Evolutionary conservation across 2,329 filamentous ascomycete genomes (phyloP), one percentile per base, ranked within the genome.

Genomic region (Parastagonospora avenae): DNA sequence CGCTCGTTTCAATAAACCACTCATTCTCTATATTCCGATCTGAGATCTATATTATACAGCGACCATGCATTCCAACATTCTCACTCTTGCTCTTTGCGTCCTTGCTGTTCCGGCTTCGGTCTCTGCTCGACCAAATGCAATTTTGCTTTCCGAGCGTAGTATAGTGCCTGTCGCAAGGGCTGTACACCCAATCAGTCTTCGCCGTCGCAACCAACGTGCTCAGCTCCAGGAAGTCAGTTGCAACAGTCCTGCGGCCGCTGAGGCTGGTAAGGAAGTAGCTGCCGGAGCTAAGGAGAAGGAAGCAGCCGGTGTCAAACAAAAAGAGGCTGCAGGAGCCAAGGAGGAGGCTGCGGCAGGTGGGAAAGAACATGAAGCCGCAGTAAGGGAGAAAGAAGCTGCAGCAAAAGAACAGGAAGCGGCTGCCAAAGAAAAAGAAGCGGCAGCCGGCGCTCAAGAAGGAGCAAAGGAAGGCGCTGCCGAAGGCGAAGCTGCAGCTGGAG

Each of bases 21-120:
- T 10, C 19, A 12, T 12, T 24, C 15, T 31, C 28, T 38, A 33
- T 39, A 14, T 19, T 29, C 27, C 37, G 7, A 39, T 39, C 11
- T 41, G n/a, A 40, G n/a, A 29, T 29, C 16, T 35, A 27, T 16
- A 11, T 27, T 37, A 27, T 33, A 46, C 14, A 14, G 7, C 33
- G 37, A 50, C 11, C 38, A 54, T 58, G 55, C 50, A 50, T 48
- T 32, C 31, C 48, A 47, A 44, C 16, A 42, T 46, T 9, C n/a
- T 58, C 24, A 49, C 50, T 27, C n/a, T 48, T 32, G 48, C 48
- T 30, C 29, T 57, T 4, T 48, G 48, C 37, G 28, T 48, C 5
- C 28, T 54, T 12, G 31, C 42, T 3, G 43, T 36, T 11, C 24
- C 46, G 10, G 38, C 44, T n/a, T 19, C 48, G 4, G 31, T 42